phyloP scores from a whole-genome alignment of 352 stramenopile genomes.

The Pythium phragmitis region DNA sequence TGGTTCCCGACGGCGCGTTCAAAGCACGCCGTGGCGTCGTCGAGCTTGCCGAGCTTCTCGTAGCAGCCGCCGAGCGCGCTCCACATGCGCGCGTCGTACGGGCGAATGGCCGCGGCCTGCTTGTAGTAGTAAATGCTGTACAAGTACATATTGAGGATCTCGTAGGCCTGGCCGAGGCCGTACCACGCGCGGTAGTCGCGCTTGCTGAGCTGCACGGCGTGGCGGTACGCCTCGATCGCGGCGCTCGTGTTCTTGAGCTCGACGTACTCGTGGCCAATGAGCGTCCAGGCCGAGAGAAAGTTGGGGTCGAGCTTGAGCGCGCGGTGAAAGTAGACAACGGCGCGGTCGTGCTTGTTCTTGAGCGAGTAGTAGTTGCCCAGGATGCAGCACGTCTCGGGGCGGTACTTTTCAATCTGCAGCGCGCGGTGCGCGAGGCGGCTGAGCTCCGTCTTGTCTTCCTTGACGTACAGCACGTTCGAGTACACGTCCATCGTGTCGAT shows the following conservation, averaged over 20 bases:
- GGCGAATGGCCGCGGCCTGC: conserved; percentile 93
- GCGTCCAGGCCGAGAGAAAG: conserved; percentile 96
- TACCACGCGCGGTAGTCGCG: conserved; percentile 98
- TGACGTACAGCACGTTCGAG: conserved; percentile 87
- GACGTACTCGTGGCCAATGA: conserved; percentile 99
- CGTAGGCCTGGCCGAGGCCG: conserved; percentile 97
- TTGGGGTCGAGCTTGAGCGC: conserved; percentile 94
- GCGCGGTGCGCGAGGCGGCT: conserved; percentile 89
- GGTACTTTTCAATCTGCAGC: conserved; percentile 96
- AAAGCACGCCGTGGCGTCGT: conserved; percentile 78
- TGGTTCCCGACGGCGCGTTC: conserved; percentile 72
- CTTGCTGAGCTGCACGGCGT: conserved; percentile 90
- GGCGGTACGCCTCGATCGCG: conserved; percentile 96
- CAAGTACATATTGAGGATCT: conserved; percentile 98
- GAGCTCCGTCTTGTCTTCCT: conserved; percentile 83
- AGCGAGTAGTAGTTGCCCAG: conserved; percentile 91
- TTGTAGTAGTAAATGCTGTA: conserved; percentile 99
- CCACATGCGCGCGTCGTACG: conserved; percentile 98
- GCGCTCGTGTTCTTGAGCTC: conserved; percentile 98
- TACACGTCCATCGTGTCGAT: conserved; percentile 86
- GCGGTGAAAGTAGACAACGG: conserved; percentile 96
- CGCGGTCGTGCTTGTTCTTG: conserved; percentile 94
- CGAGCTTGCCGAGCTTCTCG: conserved; percentile 67
- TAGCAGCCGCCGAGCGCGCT: conserved; percentile 91
- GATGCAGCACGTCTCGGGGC: conserved; percentile 98